A percentile compares a stretch with the other conserved stretches of the same genome.
Evolutionary conservation across 306 rosid species (phyloP).

Genomic region (Casuarina glauca): DNA sequence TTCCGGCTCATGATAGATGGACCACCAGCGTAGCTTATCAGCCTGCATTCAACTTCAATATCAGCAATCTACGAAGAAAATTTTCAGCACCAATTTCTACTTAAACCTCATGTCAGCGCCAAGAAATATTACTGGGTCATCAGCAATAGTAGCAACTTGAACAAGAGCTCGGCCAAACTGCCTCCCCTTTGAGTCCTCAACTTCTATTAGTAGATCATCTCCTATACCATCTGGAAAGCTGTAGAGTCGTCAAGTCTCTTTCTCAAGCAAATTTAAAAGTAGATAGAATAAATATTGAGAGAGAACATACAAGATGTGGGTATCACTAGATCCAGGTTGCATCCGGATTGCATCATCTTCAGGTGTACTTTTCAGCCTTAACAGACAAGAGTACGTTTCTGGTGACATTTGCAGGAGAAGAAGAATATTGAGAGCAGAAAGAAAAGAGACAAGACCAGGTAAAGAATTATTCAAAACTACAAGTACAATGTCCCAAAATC

Average conservation of each 20-base stretch:
- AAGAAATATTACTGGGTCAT: conserved; percentile 68
- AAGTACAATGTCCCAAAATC: conserved; percentile 11
- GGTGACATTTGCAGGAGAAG: conserved; percentile 35
- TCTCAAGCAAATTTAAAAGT: conserved; percentile 22
- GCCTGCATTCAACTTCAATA: conserved; percentile 57
- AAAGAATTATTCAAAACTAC: background rate
- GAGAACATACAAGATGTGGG: conserved; percentile 78
- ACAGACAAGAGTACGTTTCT: conserved; percentile 76
- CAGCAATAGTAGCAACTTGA: conserved; percentile 84
- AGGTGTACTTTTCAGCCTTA: conserved; percentile 77
- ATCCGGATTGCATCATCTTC: conserved; percentile 83
- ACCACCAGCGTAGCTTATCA: conserved; percentile 97
- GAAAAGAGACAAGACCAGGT: conserved; percentile 10
- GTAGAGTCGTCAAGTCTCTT: conserved; percentile 56
- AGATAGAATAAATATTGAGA: conserved; percentile 12
- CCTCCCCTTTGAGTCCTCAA: conserved; percentile 91
- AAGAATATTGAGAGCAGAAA: conserved; percentile 2
- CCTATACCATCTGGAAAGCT: conserved; percentile 97
- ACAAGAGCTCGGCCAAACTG: conserved; percentile 74
- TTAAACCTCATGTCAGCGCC: conserved; percentile 3
- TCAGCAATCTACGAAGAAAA: conserved; percentile 29
- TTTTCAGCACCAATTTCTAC: conserved; percentile 19
- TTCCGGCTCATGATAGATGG: conserved; percentile 71
- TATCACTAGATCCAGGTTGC: conserved; percentile 96
- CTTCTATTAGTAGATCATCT: conserved; percentile 86